Percentiles rank a stretch among this genome's conserved stretches.
Conservation (phyloP, 2,329 filamentous ascomycete genomes). For the Cordyceps sp. region DNA sequence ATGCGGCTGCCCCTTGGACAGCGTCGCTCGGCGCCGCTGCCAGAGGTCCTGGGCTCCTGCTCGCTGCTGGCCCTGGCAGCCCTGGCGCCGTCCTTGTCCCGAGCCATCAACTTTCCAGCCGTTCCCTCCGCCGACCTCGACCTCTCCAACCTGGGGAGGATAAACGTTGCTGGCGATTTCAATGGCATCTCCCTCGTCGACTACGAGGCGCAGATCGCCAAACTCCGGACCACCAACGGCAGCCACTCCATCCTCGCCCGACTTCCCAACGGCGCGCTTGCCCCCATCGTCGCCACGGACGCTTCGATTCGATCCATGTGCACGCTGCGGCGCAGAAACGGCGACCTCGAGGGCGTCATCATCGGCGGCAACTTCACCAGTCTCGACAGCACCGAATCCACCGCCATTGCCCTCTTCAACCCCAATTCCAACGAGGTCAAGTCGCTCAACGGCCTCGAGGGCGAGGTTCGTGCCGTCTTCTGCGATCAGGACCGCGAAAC, state of each 20-base stretch:
- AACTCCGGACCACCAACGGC: slow-evolving; percentile 52
- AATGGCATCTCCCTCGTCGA: slow-evolving; percentile 81
- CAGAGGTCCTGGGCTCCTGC: too few species aligned
- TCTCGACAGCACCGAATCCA: slow-evolving; percentile 57
- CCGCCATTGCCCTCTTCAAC: slow-evolving; percentile 69
- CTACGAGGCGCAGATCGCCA: slow-evolving; percentile 64
- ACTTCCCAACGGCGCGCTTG: slow-evolving; percentile 73
- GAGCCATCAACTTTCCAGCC: slow-evolving; percentile 40
- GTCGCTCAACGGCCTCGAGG: slow-evolving; percentile 64
- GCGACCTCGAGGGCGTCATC: slow-evolving; percentile 55
- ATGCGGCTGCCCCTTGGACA: slow-evolving; percentile 32
- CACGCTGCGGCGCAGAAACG: slow-evolving; percentile 50
- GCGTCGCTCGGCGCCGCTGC: slow-evolving; percentile 23
- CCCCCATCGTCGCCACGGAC: slow-evolving; percentile 58
- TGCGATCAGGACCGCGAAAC: slow-evolving; percentile 63
- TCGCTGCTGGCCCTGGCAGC: slow-evolving; percentile 22
- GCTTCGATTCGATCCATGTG: slow-evolving; percentile 84
- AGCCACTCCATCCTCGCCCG: slow-evolving; percentile 66
- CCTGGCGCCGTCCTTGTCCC: slow-evolving; percentile 23
- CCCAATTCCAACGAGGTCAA: slow-evolving; percentile 52
- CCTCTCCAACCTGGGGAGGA: slow-evolving; percentile 59
- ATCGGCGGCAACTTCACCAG: slow-evolving; percentile 94
- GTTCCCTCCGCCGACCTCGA: slow-evolving; percentile 60
- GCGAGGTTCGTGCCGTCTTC: slow-evolving; percentile 64
- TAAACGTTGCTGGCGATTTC: slow-evolving; percentile 80